phyloP scores from a whole-genome alignment of 139 green algal species.

The Astrephomene gubernaculifera region DNA sequence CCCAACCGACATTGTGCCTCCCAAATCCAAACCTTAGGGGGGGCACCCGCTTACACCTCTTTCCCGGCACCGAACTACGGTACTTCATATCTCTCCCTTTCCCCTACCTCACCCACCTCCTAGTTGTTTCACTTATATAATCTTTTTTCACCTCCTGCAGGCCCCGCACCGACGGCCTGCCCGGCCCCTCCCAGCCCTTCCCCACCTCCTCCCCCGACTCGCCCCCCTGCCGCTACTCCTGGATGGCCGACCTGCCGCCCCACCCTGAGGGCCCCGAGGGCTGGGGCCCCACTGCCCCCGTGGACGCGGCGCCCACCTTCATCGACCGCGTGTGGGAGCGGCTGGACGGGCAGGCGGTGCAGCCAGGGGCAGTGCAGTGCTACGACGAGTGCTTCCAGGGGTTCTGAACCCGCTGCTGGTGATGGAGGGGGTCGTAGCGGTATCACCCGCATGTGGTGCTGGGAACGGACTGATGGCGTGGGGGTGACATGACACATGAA shows the following conservation, averaged over 20 bases:
- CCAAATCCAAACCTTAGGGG: too few species aligned
- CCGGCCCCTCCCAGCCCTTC: slow-evolving; percentile 37
- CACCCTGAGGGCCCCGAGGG: slow-evolving; percentile 22
- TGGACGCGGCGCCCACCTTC: background rate
- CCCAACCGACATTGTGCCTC: too few species aligned
- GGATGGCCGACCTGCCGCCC: slow-evolving; percentile 27
- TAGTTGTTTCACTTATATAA: too few species aligned
- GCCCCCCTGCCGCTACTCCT: background rate
- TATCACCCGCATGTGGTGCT: too few species aligned
- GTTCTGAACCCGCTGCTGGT: slow-evolving; percentile 46
- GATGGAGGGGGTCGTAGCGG: too few species aligned
- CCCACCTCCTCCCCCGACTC: background rate
- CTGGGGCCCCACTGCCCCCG: slow-evolving; percentile 4
- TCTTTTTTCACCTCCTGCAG: background rate
- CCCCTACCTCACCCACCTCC: background rate
- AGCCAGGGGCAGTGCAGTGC: slow-evolving; percentile 28
- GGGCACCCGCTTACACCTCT: too few species aligned
- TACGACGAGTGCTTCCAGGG: slow-evolving; percentile 65
- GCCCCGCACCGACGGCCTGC: slow-evolving; percentile 30
- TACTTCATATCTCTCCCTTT: background rate
- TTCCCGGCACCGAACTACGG: too few species aligned
- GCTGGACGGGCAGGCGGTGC: background rate
- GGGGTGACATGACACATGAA: too few species aligned
- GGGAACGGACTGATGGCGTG: too few species aligned
- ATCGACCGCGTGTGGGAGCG: slow-evolving; percentile 55